These are phyloP conservation scores for Stephanodiscus triporus DNA, from an alignment of 108 stramenopile genomes.

Conservation along the genomic window DNA sequence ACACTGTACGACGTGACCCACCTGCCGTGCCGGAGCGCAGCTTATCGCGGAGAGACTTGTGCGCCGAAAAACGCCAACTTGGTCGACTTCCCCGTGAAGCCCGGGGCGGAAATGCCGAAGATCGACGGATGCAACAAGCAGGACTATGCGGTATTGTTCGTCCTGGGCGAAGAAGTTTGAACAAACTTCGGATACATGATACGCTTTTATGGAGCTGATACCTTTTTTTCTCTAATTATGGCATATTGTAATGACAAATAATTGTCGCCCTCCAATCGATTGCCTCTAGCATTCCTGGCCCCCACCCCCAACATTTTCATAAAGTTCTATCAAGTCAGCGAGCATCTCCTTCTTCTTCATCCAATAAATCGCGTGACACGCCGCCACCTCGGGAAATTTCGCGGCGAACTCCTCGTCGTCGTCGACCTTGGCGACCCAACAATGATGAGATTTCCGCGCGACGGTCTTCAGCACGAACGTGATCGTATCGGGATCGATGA, in stretches of 20 bases:
- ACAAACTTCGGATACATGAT: neutral
- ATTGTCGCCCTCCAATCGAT: too few species aligned
- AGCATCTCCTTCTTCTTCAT: conserved; percentile 60
- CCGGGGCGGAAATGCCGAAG: conserved; percentile 55
- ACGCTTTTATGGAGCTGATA: neutral
- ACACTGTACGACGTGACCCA: conserved; percentile 58
- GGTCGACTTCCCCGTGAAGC: conserved; percentile 55
- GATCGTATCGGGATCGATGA: conserved; percentile 54
- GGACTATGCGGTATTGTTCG: conserved; percentile 63
- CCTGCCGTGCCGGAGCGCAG: conserved; percentile 53
- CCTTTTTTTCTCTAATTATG: too few species aligned
- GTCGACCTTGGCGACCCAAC: conserved; percentile 72
- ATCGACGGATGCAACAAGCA: conserved; percentile 45
- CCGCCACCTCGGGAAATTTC: conserved; percentile 52
- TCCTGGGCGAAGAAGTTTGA: conserved; percentile 55
- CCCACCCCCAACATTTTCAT: conserved; percentile 23
- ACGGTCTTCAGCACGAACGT: conserved; percentile 67
- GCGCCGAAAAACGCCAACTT: conserved; percentile 38
- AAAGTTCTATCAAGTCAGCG: conserved; percentile 35
- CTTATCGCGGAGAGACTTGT: conserved; percentile 43
- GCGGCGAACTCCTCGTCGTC: conserved; percentile 67
- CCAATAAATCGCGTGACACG: conserved; percentile 73
- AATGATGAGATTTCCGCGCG: conserved; percentile 49
- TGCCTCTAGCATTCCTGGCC: neutral
- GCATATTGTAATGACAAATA: too few species aligned